Conservation (phyloP, 306 rosid species). For the Rubus parviflorus region DNA sequence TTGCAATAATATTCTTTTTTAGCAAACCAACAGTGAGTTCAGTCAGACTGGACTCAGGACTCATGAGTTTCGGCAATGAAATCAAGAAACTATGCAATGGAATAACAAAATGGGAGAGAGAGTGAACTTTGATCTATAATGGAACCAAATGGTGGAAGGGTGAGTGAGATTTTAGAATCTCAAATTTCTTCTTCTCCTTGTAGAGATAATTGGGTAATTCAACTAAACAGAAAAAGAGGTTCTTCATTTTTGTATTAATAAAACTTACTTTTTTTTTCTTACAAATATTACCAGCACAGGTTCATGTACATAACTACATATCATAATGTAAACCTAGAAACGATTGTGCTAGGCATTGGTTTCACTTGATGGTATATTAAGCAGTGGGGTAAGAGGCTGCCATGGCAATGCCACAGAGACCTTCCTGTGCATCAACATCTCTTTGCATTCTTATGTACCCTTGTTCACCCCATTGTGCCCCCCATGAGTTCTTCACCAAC, state of each 20-base stretch:
- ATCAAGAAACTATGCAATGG: background rate
- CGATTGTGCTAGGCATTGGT: too few relatives aligned
- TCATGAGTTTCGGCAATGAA: background rate
- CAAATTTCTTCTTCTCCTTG: background rate
- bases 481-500: constrained; percentile 9
- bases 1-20: too few relatives aligned
- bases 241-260: background rate
- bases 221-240: background rate
- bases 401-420: constrained; percentile 1
- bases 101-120: background rate
- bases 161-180: background rate
- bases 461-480: constrained; percentile 9
- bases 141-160: background rate
- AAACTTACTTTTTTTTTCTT: background rate
- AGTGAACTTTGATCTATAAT: background rate
- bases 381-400: constrained; percentile 9
- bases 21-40: background rate
- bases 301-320: background rate
- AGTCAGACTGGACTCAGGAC: background rate
- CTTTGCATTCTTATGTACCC: constrained; percentile 6
- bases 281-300: background rate
- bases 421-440: background rate
- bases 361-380: background rate
- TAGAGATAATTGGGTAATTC: background rate
- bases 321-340: background rate